Conservation (phyloP, 306 rosid genomes). For the Comarum palustre region DNA sequence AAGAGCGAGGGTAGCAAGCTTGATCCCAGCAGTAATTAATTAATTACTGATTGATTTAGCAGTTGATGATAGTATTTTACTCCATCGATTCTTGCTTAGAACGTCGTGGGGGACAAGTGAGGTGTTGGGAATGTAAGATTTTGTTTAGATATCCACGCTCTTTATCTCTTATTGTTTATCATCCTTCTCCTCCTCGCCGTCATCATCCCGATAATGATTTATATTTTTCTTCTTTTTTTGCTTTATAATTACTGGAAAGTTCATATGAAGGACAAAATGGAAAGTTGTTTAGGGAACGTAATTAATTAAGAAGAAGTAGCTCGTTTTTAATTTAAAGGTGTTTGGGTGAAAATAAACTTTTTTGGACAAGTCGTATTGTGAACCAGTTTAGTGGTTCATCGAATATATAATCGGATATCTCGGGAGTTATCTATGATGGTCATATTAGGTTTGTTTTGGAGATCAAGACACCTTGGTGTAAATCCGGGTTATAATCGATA, state of each 20-base stretch:
- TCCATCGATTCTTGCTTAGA: slow-evolving; percentile 15
- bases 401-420: too few species aligned
- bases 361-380: too few species aligned
- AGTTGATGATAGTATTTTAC: slow-evolving; percentile 19
- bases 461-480: too few species aligned
- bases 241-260: slow-evolving; percentile 9
- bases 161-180: slow-evolving; percentile 7
- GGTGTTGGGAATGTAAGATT: slow-evolving; percentile 58
- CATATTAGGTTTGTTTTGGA: too few species aligned
- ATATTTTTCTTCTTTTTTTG: background rate
- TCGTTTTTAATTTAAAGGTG: too few species aligned
- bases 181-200: background rate
- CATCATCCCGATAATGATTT: background rate
- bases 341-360: too few species aligned
- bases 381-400: too few species aligned
- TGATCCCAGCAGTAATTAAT: background rate
- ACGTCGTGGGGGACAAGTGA: slow-evolving; percentile 25
- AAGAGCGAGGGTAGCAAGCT: background rate
- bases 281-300: too few species aligned
- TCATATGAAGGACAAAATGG: slow-evolving; percentile 17
- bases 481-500: too few species aligned
- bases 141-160: slow-evolving; percentile 31
- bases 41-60: slow-evolving; percentile 10
- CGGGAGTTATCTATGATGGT: too few species aligned
- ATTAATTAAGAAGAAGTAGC: background rate